Base-by-base conservation (phyloP, 2,329 filamentous ascomycete species). In the Didymella pinodella region DNA sequence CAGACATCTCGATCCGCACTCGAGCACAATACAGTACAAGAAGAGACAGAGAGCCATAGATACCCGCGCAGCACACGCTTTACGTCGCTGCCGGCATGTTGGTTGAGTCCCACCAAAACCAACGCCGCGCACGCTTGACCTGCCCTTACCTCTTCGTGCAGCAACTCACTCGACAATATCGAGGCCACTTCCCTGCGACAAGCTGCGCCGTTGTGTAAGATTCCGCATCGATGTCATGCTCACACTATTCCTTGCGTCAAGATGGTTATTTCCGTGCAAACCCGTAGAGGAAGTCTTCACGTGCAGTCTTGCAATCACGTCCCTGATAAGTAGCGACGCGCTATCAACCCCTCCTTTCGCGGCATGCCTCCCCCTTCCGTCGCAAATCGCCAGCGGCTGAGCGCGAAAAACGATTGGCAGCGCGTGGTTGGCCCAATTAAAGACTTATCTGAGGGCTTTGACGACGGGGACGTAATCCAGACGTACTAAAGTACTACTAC, bases 401-500 rank as follows among this genome's bases (percentile, higher is more conserved):
- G 36, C 36, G 36, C 36, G 36, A 40, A 40, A 40, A 3, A 7
- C 20, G 36, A 40, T 40, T 18, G 36, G 36, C 18, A 40, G 36
- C 18, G 20, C 20, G 36, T 25, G 7, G 28, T 7, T 20, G 36
- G 38, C 11, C 52, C 52, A 49, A 55, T 54, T 32, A 44, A 12
- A 20, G 22, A 20, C 28, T 41, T 16, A 43, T 11, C 26, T 6
- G 22, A 22, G 22, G 22, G 22, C 3, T 22, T 22, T 22, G 22
- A 22, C 22, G 22, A 22, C 22, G 22, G 22, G 22, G 22, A 22
- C 34, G 10, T 5, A 28, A 44, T 43, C 40, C 44, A 41, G 36
- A 20, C 10, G 36, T 18, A 20, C n/a, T 18, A 18, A 18, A 18
- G 36, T 18, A 20, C n/a, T 18, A 18, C 18, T 18, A 18, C 18